A percentile compares a stretch with the other conserved stretches of the same genome.
Conservation (phyloP, 371 early-diverging fungal species). For the Mortierella sp. region DNA sequence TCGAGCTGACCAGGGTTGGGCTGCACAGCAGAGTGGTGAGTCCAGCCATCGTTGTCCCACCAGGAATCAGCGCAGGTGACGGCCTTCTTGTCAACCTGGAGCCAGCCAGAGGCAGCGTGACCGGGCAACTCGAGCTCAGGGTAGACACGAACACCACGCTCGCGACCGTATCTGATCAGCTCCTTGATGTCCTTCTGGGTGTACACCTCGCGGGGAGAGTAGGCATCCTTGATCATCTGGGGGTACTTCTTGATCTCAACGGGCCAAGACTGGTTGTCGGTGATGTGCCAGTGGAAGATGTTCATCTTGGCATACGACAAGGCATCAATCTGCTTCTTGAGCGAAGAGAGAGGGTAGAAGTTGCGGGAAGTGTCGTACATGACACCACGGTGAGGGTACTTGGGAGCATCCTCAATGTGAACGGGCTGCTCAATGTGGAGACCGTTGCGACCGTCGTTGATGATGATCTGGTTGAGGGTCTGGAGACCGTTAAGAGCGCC, state of each 20-base stretch:
- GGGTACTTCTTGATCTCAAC: constrained; percentile 70
- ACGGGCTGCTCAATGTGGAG: constrained; percentile 62
- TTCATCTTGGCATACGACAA: constrained; percentile 85
- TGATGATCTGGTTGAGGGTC: constrained; percentile 80
- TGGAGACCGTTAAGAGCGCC: constrained; percentile 82
- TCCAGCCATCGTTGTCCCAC: constrained; percentile 63
- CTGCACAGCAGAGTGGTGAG: constrained; percentile 57
- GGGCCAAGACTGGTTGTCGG: constrained; percentile 84
- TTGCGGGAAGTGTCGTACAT: constrained; percentile 83
- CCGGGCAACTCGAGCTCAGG: constrained; percentile 89
- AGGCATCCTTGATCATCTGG: constrained; percentile 76
- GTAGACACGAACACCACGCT: constrained; percentile 82
- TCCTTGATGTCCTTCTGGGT: constrained; percentile 65
- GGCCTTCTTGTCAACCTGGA: constrained; percentile 58
- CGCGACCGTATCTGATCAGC: constrained; percentile 70
- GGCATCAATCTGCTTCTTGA: constrained; percentile 75
- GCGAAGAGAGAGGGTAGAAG: constrained; percentile 71
- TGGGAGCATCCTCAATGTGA: constrained; percentile 74
- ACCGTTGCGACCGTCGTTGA: constrained; percentile 46
- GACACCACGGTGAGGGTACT: constrained; percentile 78
- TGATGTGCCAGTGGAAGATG: constrained; percentile 87
- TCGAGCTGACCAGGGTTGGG: constrained; percentile 87
- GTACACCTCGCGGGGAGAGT: constrained; percentile 63
- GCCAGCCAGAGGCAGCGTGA: constrained; percentile 67
- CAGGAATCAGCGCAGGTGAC: constrained; percentile 58